Conservation (phyloP, 129 eudicot species). For the Centaurea solstitialis region DNA sequence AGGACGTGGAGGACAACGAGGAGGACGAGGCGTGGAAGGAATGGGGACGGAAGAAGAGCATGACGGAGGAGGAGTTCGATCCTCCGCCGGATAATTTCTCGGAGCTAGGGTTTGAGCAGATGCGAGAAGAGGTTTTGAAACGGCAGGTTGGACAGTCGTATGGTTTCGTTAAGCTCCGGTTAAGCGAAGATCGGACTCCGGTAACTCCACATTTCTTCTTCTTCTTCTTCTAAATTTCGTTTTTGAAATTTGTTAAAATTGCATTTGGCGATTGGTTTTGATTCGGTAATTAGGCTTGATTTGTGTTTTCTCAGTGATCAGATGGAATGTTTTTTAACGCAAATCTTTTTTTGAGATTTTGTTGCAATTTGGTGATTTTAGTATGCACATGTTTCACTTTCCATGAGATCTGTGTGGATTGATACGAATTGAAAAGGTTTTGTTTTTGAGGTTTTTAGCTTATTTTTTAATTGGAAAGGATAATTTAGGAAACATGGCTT, state of each 20-base stretch:
- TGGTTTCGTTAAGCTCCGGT: conserved; percentile 82
- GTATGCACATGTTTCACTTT: too few relatives aligned
- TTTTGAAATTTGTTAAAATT: not conserved
- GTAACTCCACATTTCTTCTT: conserved; percentile 38
- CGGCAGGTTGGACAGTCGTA: conserved; percentile 70
- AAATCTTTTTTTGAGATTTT: not conserved
- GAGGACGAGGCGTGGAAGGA: conserved; percentile 84
- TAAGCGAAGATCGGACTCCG: conserved; percentile 56
- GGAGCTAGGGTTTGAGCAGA: conserved; percentile 38
- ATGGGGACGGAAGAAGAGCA: conserved; percentile 75
- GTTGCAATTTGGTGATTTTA: not conserved
- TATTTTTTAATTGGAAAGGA: too few relatives aligned
- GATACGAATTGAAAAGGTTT: too few relatives aligned
- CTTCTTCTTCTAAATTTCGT: not conserved
- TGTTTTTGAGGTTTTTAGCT: too few relatives aligned
- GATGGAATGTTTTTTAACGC: not conserved
- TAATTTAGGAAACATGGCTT: too few relatives aligned
- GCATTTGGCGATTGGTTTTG: not conserved
- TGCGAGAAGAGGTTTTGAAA: conserved; percentile 77
- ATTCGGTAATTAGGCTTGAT: not conserved
- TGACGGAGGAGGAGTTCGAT: conserved; percentile 45
- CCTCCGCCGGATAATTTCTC: conserved; percentile 71
- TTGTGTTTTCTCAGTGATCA: not conserved
- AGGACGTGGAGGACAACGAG: conserved; percentile 88
- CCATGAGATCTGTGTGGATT: too few relatives aligned